These are phyloP conservation scores for Moniliophthora roreri DNA, from an alignment of 1,284 basidiomycete species.

Conservation along the genomic window DNA sequence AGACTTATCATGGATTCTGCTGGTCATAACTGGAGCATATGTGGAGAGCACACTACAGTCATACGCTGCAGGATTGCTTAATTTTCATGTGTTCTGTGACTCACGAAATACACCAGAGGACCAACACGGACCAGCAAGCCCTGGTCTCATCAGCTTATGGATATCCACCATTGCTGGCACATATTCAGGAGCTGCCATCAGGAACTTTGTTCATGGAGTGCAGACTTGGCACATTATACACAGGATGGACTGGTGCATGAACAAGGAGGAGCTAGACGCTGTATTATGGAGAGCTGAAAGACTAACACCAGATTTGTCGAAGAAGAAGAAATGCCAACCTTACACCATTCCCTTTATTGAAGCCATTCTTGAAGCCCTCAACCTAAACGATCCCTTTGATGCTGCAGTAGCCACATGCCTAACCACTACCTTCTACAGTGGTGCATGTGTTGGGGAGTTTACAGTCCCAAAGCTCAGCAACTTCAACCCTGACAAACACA, in stretches of 20 bases:
- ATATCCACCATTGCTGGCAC: constrained; percentile 5
- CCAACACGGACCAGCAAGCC: constrained; percentile 1
- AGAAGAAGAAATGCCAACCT: constrained; percentile 12
- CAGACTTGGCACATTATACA: constrained; percentile 27
- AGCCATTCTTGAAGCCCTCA: constrained; percentile 1
- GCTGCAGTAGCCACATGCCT: constrained; percentile 32
- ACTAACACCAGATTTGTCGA: constrained; percentile 14
- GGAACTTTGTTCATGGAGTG: constrained; percentile 22
- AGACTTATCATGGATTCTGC: background rate
- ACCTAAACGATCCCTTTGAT: constrained; percentile 19
- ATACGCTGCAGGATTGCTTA: background rate
- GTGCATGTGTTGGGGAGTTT: no score
- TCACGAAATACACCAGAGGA: background rate
- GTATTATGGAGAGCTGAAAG: constrained; percentile 12
- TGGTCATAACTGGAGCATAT: background rate
- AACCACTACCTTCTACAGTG: constrained; percentile 30
- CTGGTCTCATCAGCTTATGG: background rate
- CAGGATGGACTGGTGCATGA: constrained; percentile 17
- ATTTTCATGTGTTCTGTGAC: constrained; percentile 10
- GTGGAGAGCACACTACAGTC: background rate
- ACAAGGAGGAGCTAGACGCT: constrained; percentile 9
- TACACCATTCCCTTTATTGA: constrained; percentile 13
- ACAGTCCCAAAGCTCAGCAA: constrained; percentile 22
- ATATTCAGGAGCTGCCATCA: constrained; percentile 19
- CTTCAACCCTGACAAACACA: constrained; percentile 1